phyloP scores from a whole-genome alignment of 2,329 filamentous ascomycete species.

The Penicillium sp. region DNA sequence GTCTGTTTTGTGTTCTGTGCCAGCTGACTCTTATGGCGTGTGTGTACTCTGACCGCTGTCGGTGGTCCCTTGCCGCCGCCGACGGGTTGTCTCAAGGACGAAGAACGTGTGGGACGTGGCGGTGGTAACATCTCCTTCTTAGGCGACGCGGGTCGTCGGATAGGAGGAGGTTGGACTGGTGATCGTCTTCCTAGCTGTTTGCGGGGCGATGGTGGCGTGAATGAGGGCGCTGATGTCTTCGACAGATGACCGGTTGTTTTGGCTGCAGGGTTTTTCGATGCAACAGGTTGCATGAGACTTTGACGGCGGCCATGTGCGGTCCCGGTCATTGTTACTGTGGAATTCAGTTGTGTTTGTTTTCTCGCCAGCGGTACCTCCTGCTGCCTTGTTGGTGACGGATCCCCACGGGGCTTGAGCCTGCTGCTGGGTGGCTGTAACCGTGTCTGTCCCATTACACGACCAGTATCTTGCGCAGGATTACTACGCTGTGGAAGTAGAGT shows the following conservation, averaged over 20 bases:
- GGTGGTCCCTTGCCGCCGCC: slow-evolving; percentile 19
- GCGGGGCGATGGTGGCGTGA: slow-evolving; percentile 26
- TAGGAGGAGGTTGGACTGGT: slow-evolving; percentile 10
- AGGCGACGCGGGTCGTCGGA: slow-evolving; percentile 21
- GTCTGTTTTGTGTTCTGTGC: slow-evolving; percentile 20
- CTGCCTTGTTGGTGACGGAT: slow-evolving; percentile 16
- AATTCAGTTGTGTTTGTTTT: slow-evolving; percentile 9
- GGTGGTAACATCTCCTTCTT: slow-evolving; percentile 38
- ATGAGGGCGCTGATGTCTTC: slow-evolving; percentile 20
- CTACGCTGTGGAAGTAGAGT: slow-evolving; percentile 36
- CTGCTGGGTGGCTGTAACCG: slow-evolving; percentile 24
- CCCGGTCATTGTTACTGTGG: background rate
- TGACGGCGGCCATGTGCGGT: slow-evolving; percentile 26
- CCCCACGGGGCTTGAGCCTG: slow-evolving; percentile 18
- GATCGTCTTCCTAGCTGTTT: slow-evolving; percentile 17
- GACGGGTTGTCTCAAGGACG: slow-evolving; percentile 39
- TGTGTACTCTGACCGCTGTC: slow-evolving; percentile 27
- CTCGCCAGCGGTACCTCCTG: background rate
- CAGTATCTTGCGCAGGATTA: slow-evolving; percentile 20
- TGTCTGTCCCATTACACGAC: slow-evolving; percentile 10
- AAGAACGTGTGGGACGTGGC: slow-evolving; percentile 36
- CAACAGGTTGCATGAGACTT: slow-evolving; percentile 31
- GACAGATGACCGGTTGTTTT: slow-evolving; percentile 18
- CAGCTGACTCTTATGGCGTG: slow-evolving; percentile 39
- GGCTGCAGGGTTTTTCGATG: slow-evolving; percentile 21